Evolutionary conservation across 2,329 filamentous ascomycete genomes (phyloP).

Genomic region (Coniochaeta hoffmannii): DNA sequence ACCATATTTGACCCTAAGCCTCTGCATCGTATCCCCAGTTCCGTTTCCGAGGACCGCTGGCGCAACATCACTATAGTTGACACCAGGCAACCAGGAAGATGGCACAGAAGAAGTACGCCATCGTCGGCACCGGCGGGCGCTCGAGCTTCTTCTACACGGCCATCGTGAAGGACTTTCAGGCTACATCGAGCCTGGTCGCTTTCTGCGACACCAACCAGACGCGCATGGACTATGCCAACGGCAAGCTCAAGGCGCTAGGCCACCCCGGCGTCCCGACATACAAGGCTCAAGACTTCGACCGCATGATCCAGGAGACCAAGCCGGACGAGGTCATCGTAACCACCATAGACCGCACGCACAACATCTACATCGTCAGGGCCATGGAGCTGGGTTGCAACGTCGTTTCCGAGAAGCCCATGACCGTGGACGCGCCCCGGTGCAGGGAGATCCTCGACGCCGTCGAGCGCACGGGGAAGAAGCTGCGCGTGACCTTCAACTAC

Average conservation of each 20-base stretch:
- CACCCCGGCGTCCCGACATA: slow-evolving; percentile 44
- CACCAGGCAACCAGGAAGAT: not conserved
- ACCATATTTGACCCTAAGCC: not conserved
- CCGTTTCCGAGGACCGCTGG: no score
- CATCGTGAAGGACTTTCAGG: slow-evolving; percentile 43
- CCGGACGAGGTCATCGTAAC: slow-evolving; percentile 57
- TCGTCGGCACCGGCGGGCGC: slow-evolving; percentile 52
- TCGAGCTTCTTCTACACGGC: slow-evolving; percentile 55
- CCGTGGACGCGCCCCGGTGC: slow-evolving; percentile 49
- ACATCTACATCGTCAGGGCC: slow-evolving; percentile 51
- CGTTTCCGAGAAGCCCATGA: slow-evolving; percentile 60
- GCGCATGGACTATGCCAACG: slow-evolving; percentile 49
- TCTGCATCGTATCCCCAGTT: no score
- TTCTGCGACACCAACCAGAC: slow-evolving; percentile 56
- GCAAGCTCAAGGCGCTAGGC: slow-evolving; percentile 35
- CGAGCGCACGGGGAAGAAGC: slow-evolving; percentile 35
- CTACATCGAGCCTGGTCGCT: slow-evolving; percentile 43
- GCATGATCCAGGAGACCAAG: slow-evolving; percentile 47
- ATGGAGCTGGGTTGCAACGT: slow-evolving; percentile 53
- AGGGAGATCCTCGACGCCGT: slow-evolving; percentile 47
- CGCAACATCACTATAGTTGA: no score
- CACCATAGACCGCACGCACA: slow-evolving; percentile 55
- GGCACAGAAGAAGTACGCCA: slow-evolving; percentile 31
- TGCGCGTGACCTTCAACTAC: slow-evolving; percentile 58
- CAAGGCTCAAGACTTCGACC: slow-evolving; percentile 46